phyloP scores from a whole-genome alignment of 1,284 basidiomycete species.

The Fomitopsis schrenkii region DNA sequence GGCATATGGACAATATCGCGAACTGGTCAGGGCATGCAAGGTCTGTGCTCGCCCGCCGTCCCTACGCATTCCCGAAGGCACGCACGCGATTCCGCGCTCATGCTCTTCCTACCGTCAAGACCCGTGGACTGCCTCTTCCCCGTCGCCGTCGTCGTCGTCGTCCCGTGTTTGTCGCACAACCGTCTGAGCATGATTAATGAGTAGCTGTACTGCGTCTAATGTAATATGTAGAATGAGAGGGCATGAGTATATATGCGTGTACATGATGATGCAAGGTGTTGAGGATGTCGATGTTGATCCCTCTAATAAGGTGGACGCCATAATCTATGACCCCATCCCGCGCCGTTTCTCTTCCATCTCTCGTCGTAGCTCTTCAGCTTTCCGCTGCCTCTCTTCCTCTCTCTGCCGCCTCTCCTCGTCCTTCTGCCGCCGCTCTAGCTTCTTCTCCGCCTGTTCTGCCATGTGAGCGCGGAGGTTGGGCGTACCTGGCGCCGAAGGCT shows the following conservation, averaged over 20 bases:
- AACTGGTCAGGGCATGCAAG: constrained; percentile 11
- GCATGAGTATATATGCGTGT: background rate
- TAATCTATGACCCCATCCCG: background rate
- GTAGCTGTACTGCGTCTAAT: constrained; percentile 5
- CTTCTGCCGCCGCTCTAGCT: background rate
- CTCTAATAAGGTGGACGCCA: background rate
- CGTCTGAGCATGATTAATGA: background rate
- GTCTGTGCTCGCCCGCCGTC: constrained; percentile 19
- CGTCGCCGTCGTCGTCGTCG: constrained; percentile 9
- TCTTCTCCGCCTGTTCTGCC: background rate
- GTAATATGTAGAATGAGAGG: constrained; percentile 4
- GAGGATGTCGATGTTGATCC: background rate
- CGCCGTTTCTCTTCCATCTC: background rate
- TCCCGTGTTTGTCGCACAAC: background rate
- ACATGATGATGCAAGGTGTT: background rate
- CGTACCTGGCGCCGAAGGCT: background rate
- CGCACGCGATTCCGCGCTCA: constrained; percentile 22
- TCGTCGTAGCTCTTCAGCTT: background rate
- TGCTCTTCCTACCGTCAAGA: constrained; percentile 31
- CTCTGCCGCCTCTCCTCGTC: background rate
- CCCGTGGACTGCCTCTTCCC: constrained; percentile 36
- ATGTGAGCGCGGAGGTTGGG: background rate
- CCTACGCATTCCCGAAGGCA: constrained; percentile 28
- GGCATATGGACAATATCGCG: constrained; percentile 23
- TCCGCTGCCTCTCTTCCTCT: background rate